Conservation (phyloP, 352 stramenopile species). For the Phytophthora tentaculata region DNA sequence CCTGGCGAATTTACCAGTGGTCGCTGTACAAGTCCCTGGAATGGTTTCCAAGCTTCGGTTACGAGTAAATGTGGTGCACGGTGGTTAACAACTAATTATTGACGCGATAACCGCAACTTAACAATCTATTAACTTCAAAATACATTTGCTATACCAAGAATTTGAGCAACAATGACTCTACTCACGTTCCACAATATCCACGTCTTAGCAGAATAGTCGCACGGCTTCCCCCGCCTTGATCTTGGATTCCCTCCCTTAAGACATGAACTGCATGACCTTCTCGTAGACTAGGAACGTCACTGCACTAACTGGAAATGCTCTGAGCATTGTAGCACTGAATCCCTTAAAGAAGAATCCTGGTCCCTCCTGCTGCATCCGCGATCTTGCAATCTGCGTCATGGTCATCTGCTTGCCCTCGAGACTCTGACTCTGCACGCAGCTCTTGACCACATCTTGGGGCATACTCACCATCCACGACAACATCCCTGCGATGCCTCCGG, state of each 20-base stretch:
- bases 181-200: neutral
- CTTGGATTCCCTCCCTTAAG: conserved; percentile 22
- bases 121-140: conserved; percentile 19
- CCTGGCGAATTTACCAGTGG: too few species aligned
- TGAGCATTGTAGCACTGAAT: conserved; percentile 78
- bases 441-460: conserved; percentile 92
- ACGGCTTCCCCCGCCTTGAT: neutral
- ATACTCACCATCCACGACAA: conserved; percentile 83
- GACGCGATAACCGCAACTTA: neutral
- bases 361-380: conserved; percentile 58
- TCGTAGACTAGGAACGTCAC: conserved; percentile 90
- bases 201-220: conserved; percentile 11
- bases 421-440: conserved; percentile 82
- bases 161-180: neutral
- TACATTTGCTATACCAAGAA: conserved; percentile 2
- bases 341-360: conserved; percentile 83
- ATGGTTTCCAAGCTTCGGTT: neutral
- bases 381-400: conserved; percentile 50
- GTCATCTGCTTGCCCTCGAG: conserved; percentile 48
- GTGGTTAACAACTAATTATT: too few species aligned
- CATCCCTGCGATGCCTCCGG: conserved; percentile 76
- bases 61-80: too few species aligned
- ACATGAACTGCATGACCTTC: conserved; percentile 84
- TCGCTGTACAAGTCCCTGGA: neutral
- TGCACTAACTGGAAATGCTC: conserved; percentile 84